Base-by-base conservation (phyloP, 2,329 filamentous ascomycete genomes). In the Pestalotiopsis sp. region DNA sequence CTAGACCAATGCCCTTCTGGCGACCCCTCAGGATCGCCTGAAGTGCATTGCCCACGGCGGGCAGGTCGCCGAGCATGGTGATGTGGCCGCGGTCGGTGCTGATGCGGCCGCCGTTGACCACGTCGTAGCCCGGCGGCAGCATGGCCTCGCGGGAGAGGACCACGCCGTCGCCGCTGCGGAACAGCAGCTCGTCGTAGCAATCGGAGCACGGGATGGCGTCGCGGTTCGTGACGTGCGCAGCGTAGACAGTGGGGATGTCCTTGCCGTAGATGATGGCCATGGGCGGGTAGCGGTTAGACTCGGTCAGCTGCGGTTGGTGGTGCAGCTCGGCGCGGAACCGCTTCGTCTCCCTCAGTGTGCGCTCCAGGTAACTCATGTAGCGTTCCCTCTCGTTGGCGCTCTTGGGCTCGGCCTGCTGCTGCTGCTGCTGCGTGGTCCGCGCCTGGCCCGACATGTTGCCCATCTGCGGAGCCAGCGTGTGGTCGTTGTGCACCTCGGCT, bases 91-190 rank as follows among this genome's bases (percentile, higher is more conserved):
- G 85, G 72, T 97, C 93, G 67, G 91, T 94, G 73, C 89, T 91
- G 13, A 97, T 89, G 20, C 93, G 83, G 0, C 94, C 94, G 13
- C 91, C 91, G 60, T 87, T 89, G 1, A 91, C 93, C 45, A 92
- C 84, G 63, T 87, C 85, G 77, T 97, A 98, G 0, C 94, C 94
- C 2, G 88, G 82, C 0, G 95, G 95, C 58, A 97, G 80, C 93
- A 97, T 95, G 0, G 94, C 92, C 70, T 95, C 93, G 65, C 89
- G 89, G 0, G 95, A 93, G 6, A 98, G 86, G 67, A 95, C 94
- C 0, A 98, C 95, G 0, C 95, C 95, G 77, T 98, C 95, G 2
- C 95, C 94, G 25, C 91, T 91, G 0, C 92, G 92, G 81, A 98
- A 98, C 0, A 93, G 88, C 2, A 98, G 85, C 73, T 97, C 91